Conservation (phyloP, 345 rosid species). For the Eutrema japonicum region DNA sequence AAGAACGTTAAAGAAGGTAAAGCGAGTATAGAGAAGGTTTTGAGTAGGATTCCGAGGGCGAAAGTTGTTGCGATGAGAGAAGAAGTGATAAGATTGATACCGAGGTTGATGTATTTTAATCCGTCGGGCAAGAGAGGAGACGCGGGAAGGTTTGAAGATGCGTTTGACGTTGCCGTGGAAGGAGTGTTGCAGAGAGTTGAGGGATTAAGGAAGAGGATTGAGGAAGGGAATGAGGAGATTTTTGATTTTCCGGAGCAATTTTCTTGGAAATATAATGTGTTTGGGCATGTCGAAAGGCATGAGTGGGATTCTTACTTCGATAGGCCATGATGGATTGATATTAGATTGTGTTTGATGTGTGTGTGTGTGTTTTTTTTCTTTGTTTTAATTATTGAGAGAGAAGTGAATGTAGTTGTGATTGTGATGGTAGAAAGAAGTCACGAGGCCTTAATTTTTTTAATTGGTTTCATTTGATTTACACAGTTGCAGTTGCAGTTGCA, state of each 20-base stretch:
- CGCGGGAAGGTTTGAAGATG: slow-evolving; percentile 64
- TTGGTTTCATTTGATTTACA: not conserved
- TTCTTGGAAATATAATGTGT: slow-evolving; percentile 64
- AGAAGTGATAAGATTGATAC: slow-evolving; percentile 63
- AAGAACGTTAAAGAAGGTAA: slow-evolving; percentile 53
- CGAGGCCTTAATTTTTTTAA: not conserved
- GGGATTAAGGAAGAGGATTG: slow-evolving; percentile 45
- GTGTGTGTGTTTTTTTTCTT: not conserved
- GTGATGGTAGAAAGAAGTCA: slow-evolving; percentile 11
- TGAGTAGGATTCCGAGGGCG: slow-evolving; percentile 49
- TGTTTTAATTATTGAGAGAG: not conserved
- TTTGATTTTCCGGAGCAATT: slow-evolving; percentile 51
- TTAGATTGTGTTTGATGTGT: slow-evolving; percentile 19
- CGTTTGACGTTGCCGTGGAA: slow-evolving; percentile 68
- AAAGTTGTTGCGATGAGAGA: slow-evolving; percentile 57
- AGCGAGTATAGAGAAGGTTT: slow-evolving; percentile 54
- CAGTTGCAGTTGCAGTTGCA: not conserved
- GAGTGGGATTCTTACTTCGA: slow-evolving; percentile 73
- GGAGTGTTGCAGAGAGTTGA: slow-evolving; percentile 68
- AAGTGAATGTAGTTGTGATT: slow-evolving; percentile 27
- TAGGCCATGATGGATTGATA: slow-evolving; percentile 28
- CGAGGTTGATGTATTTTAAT: slow-evolving; percentile 65
- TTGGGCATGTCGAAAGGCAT: slow-evolving; percentile 53
- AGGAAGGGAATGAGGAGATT: slow-evolving; percentile 45
- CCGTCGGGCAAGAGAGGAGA: slow-evolving; percentile 46